Evolutionary conservation across 1,284 basidiomycete genomes (phyloP), one percentile per base, ranked within the genome.

Genomic region (Peniophora sp.): DNA sequence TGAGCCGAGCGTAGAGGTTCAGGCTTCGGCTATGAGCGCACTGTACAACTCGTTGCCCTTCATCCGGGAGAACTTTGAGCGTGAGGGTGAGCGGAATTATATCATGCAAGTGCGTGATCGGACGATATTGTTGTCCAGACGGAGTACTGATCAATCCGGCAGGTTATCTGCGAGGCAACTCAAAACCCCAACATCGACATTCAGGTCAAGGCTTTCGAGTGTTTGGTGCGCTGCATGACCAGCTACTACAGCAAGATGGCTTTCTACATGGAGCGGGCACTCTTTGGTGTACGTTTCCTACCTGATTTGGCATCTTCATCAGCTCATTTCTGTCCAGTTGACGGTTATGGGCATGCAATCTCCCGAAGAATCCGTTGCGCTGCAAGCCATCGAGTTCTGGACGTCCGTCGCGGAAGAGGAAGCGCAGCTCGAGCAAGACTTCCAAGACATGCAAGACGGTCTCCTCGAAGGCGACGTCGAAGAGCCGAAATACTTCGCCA

Each of bases 141-240:
- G 54, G 96, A 99, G 69, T 84, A 96, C 50, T 99, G 98, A 72
- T 99, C 97, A 73, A 99, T 99, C 69, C 99, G 99, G 97, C 97
- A 99, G 74, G 94, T 99, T 48, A 92, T 99, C 23, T 99, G 96
- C 66, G 97, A 99, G 66, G 97, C 96, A 1, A 99, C 97, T 1
- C 97, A 99, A 69, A 93, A 85, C 58, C 56, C 76, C 2, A 70
- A 83, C 3, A 80, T 88, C 15, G 68, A 80, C 43, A 93, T 98
- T 48, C 93, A 97, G 73, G 86, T 95, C 20, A 91, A 83, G 36
- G 88, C 95, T 1, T 99, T 97, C 64, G 94, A 97, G 67, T 95
- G 92, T 68, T 74, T 99, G 15, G 97, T 99, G 45, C 82, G 87
- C 61, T 96, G 98, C 65, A 99, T 99, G 97, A 85, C 88, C 58